Base-by-base conservation (phyloP, 2,329 filamentous ascomycete genomes). In the Endoconidiophora polonica region DNA sequence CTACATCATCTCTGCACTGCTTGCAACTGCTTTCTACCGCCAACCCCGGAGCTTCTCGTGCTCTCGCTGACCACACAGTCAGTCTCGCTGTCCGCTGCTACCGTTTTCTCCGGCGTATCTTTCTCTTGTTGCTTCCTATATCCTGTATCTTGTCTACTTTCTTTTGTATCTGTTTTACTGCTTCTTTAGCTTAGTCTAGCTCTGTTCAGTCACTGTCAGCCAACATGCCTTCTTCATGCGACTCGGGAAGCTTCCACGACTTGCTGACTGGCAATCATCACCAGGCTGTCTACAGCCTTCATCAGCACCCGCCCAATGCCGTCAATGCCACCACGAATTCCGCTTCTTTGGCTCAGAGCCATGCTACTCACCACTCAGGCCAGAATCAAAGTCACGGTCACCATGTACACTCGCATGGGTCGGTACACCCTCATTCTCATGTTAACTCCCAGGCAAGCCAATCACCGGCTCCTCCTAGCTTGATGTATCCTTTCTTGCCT, bases 401-500 rank as follows among this genome's bases (percentile, higher is more conserved):
- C 4, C 12, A 26, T 24, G n/a, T 18, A 42, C 33, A 9, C 4
- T 18, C 46, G 23, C 18, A 41, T 24, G 10, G 26, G 26, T 33
- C 44, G n/a, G 3, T 26, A n/a, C 44, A 46, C n/a, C 36, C 37
- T 7, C 36, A 44, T 5, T 7, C n/a, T n/a, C 23, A 50, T 23
- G 23, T 40, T n/a, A 42, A 50, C 37, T 10, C 42, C 5, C 43
- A 45, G 36, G 18, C 43, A 18, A 42, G 18, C 26, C 48, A 50
- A 18, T 20, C 36, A 14, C 24, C 40, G 5, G 46, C 49, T 18
- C 38, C 49, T 37, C 29, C 49, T 12, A 47, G 26, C 18, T 40
- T 51, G 23, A 47, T 53, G 52, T 53, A 50, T 37, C 47, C 52
- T 14, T 53, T 53, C 16, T 26, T 50, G 18, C 39, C 51, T 24